Evolutionary conservation across 495 filamentous ascomycete genomes (phyloP).

Genomic region (Tuber magnatum): DNA sequence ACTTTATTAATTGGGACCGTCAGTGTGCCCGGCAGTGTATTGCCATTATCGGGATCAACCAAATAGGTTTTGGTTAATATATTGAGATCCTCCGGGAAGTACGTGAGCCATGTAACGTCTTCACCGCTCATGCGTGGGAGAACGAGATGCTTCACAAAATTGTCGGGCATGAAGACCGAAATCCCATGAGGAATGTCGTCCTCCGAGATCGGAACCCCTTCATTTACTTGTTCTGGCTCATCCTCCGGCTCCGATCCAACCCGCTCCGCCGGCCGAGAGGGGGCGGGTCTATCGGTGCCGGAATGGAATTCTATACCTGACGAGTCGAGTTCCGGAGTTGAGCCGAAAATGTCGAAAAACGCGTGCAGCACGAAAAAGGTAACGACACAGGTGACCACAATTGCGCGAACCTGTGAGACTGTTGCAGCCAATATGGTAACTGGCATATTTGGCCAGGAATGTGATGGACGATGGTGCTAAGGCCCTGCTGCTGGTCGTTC

Average conservation of each 20-base stretch:
- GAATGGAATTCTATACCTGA: neutral
- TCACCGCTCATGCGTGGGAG: slow-evolving; percentile 51
- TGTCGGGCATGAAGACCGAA: slow-evolving; percentile 31
- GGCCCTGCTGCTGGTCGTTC: neutral
- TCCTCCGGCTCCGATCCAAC: neutral
- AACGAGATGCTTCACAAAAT: slow-evolving; percentile 53
- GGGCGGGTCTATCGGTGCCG: neutral
- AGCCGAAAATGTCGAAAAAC: neutral
- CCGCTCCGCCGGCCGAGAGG: neutral
- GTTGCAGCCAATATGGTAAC: neutral
- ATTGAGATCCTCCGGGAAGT: slow-evolving; percentile 23
- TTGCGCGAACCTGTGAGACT: neutral
- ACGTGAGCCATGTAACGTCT: slow-evolving; percentile 51
- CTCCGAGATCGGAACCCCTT: neutral
- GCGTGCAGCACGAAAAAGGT: neutral
- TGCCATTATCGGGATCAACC: slow-evolving; percentile 17
- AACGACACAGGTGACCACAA: neutral
- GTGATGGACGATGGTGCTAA: neutral
- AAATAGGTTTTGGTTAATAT: slow-evolving; percentile 30
- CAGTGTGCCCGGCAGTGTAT: slow-evolving; percentile 14
- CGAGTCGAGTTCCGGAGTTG: neutral
- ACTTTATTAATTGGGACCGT: slow-evolving; percentile 35
- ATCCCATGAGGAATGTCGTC: slow-evolving; percentile 27
- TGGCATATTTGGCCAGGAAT: neutral
- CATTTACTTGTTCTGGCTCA: neutral